Evolutionary conservation across 2,329 filamentous ascomycete genomes (phyloP), one percentile per base, ranked within the genome.

Genomic region (Sarocladiaceae sp.): DNA sequence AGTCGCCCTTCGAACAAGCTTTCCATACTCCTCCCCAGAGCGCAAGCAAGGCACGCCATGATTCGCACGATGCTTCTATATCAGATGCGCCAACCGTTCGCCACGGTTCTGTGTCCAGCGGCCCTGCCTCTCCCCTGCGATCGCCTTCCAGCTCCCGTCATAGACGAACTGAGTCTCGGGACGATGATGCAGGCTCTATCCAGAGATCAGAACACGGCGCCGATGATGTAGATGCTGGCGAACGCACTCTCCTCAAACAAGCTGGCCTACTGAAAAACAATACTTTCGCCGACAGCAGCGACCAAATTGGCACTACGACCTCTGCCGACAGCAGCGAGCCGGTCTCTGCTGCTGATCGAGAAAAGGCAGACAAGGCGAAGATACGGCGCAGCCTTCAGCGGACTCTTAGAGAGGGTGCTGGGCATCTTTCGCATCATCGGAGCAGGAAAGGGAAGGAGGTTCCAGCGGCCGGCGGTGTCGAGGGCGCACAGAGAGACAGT

Each of bases 301-400:
- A 70, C 55, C 67, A 58, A 62, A 64, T 54, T 61, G 72, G 62
- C 55, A 68, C 55, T 53, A 66, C 57, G 58, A 74, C 58, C 33
- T 64, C 56, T 51, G 66, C 55, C 53, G 73, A 62, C 17, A 59
- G 56, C 13, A 60, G 64, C 8, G 61, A 62, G 1, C 51, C 59
- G 23, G 68, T 68, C 35, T 62, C 69, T 17, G 68, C 71, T 5
- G 55, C 58, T 22, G 73, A 78, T 20, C 70, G 70, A 28, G 75
- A 78, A 28, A 79, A 76, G 50, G 69, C 74, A 40, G 83, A 87
- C 39, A 78, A 76, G 57, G 84, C 77, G 53, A 90, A 86, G 64
- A 84, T 92, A 49, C 86, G 93, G 22, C 85, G 91, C 56, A 96
- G 91, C 65, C 73, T 97, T 13, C 93, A 97, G 61, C 88, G 91